These are phyloP conservation scores for Lyophyllum semitale DNA, from an alignment of 768 basidiomycete species.

Conservation along the genomic window DNA sequence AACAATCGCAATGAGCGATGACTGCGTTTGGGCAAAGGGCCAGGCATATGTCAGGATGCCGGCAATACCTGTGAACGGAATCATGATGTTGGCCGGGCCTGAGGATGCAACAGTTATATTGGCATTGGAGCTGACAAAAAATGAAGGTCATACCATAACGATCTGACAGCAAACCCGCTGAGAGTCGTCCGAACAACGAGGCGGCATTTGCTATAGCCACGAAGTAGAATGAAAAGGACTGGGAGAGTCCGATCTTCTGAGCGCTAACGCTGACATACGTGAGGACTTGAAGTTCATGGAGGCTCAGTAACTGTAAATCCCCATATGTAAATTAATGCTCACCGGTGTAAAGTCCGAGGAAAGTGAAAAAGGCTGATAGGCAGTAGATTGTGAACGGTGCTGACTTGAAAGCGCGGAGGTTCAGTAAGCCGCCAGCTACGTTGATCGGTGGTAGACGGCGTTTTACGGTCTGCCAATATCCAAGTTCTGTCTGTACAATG, in stretches of 20 bases:
- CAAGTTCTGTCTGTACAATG: neutral
- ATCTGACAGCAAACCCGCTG: conserved; percentile 57
- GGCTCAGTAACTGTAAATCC: conserved; percentile 32
- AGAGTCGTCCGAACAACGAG: conserved; percentile 62
- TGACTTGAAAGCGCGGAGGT: conserved; percentile 51
- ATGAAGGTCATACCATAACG: conserved; percentile 41
- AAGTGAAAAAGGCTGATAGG: conserved; percentile 52
- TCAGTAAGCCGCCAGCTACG: conserved; percentile 58
- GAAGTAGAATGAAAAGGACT: conserved; percentile 61
- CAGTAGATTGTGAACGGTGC: conserved; percentile 60
- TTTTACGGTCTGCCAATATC: conserved; percentile 33
- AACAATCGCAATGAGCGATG: conserved; percentile 50
- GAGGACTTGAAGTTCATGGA: conserved; percentile 56
- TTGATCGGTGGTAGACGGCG: conserved; percentile 59
- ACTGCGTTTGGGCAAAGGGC: conserved; percentile 58
- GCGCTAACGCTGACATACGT: conserved; percentile 70
- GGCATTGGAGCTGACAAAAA: neutral
- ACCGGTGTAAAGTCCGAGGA: conserved; percentile 75
- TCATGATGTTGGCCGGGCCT: conserved; percentile 73
- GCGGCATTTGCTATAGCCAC: conserved; percentile 69
- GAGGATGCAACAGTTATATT: neutral
- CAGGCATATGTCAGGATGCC: conserved; percentile 66
- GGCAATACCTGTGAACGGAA: conserved; percentile 57
- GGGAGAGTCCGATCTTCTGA: conserved; percentile 44
- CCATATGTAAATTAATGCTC: conserved; percentile 11